These are phyloP conservation scores for Canariomyces notabilis DNA, from an alignment of 2,329 filamentous ascomycete genomes.

Conservation along the genomic window DNA sequence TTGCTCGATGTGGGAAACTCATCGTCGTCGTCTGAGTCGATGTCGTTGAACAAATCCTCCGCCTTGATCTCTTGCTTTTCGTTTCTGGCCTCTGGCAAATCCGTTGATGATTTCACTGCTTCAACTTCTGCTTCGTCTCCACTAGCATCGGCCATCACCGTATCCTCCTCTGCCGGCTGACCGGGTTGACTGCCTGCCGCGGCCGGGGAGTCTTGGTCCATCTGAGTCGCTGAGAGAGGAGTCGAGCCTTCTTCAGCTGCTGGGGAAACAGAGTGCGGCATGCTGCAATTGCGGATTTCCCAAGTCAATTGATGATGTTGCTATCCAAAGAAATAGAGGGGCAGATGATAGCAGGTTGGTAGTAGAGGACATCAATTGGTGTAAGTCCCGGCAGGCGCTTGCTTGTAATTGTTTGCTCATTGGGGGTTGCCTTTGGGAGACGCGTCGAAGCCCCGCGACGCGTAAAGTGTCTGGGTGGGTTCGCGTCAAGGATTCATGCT, in stretches of 20 bases:
- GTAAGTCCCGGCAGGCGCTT: too few species aligned
- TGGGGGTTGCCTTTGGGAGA: constrained; percentile 1
- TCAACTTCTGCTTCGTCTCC: not conserved
- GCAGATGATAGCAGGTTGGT: too few species aligned
- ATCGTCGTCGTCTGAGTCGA: constrained; percentile 49
- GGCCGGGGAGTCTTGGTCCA: constrained; percentile 9
- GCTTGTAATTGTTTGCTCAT: too few species aligned
- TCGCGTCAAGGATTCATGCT: too few species aligned
- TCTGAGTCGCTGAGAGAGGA: not conserved
- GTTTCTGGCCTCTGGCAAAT: not conserved
- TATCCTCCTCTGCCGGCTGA: constrained; percentile 10
- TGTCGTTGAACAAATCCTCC: constrained; percentile 55
- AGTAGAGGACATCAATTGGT: too few species aligned
- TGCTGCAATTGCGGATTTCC: too few species aligned
- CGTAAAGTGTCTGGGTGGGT: constrained; percentile 18
- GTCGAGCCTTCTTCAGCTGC: not conserved
- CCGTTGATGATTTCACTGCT: not conserved
- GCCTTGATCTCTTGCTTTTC: constrained; percentile 39
- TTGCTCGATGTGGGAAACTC: constrained; percentile 52
- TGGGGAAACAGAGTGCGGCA: constrained; percentile 14
- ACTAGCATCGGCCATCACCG: constrained; percentile 19
- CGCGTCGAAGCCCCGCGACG: constrained; percentile 17
- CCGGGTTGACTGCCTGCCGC: constrained; percentile 4
- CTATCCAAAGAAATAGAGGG: too few species aligned
- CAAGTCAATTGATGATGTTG: too few species aligned